These are phyloP conservation scores for Pythium phragmitis DNA, from an alignment of 352 stramenopile species.

Conservation along the genomic window DNA sequence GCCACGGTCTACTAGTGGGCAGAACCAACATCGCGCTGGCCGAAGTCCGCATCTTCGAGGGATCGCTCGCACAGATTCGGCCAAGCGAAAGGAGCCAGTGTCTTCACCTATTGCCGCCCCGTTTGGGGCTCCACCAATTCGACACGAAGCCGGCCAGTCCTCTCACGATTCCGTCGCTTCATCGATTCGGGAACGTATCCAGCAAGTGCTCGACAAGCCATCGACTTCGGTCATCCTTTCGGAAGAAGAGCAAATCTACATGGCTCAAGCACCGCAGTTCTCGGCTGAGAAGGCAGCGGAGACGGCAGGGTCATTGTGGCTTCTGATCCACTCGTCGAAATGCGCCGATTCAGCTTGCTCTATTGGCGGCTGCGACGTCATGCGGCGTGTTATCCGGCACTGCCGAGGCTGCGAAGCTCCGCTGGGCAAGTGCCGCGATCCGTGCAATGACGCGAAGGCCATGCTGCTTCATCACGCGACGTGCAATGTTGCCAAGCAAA, in stretches of 20 bases:
- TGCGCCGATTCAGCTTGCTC: slow-evolving; percentile 31
- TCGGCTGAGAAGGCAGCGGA: slow-evolving; percentile 44
- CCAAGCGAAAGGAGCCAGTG: slow-evolving; percentile 14
- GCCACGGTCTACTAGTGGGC: slow-evolving; percentile 11
- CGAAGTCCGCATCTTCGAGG: slow-evolving; percentile 21
- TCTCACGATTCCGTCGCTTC: neutral
- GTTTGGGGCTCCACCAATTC: neutral
- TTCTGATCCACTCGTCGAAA: slow-evolving; percentile 60
- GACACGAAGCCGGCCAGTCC: neutral
- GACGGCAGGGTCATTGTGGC: slow-evolving; percentile 68
- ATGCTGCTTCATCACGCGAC: slow-evolving; percentile 74
- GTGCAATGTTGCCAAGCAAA: slow-evolving; percentile 26
- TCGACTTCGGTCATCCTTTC: slow-evolving; percentile 27
- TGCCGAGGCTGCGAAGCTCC: slow-evolving; percentile 57
- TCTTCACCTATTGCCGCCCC: neutral
- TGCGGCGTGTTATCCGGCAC: slow-evolving; percentile 67
- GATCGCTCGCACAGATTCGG: slow-evolving; percentile 16
- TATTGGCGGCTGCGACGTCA: slow-evolving; percentile 63
- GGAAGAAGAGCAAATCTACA: slow-evolving; percentile 45
- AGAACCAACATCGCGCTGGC: slow-evolving; percentile 7
- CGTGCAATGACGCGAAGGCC: slow-evolving; percentile 75
- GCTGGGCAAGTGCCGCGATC: slow-evolving; percentile 61
- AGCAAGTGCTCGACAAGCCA: slow-evolving; percentile 23
- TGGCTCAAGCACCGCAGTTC: slow-evolving; percentile 62
- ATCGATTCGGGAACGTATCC: slow-evolving; percentile 27